A percentile compares a stretch with the other conserved stretches of the same genome.
Evolutionary conservation across 352 stramenopile genomes (phyloP).

Genomic region (Globisporangium carolinianum): DNA sequence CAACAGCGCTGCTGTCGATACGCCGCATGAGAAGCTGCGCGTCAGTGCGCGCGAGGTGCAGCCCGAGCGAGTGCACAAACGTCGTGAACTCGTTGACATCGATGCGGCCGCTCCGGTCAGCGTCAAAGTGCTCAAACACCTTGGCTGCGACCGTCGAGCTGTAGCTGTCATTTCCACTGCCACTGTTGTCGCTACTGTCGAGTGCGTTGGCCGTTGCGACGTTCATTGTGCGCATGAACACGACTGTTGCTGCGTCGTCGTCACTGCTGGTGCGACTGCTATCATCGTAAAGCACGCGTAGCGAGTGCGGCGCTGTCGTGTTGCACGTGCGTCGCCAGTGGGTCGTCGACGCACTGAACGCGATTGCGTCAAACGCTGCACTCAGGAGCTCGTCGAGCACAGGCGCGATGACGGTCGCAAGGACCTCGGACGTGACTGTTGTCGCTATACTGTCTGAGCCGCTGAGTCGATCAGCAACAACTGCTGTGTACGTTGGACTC

Average conservation of each 20-base stretch:
- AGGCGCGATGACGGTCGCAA: slow-evolving; percentile 26
- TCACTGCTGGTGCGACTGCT: slow-evolving; percentile 2
- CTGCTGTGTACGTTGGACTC: slow-evolving; percentile 16
- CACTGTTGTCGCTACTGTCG: slow-evolving; percentile 13
- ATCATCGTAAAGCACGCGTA: slow-evolving; percentile 7
- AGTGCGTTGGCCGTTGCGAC: slow-evolving; percentile 19
- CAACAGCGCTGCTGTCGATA: slow-evolving; percentile 15
- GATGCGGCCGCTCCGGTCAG: slow-evolving; percentile 45
- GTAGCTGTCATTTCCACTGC: background rate
- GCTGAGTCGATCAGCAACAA: background rate
- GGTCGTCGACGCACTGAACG: slow-evolving; percentile 22
- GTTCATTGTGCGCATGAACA: slow-evolving; percentile 44
- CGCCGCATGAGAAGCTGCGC: slow-evolving; percentile 40
- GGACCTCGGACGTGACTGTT: slow-evolving; percentile 15
- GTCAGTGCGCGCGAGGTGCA: slow-evolving; percentile 33
- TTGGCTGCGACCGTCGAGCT: slow-evolving; percentile 16
- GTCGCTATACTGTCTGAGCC: background rate
- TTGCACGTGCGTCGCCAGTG: slow-evolving; percentile 36
- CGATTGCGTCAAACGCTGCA: slow-evolving; percentile 24
- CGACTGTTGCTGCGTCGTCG: slow-evolving; percentile 16
- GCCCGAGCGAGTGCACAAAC: slow-evolving; percentile 31
- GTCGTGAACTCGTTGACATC: slow-evolving; percentile 46
- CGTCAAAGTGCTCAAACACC: slow-evolving; percentile 50
- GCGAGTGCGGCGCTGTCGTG: slow-evolving; percentile 11
- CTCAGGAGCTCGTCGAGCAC: slow-evolving; percentile 37